Percentiles rank a stretch among this genome's conserved stretches.
Evolutionary conservation across 1,139 yeast species (phyloP).

Genomic region (Saccharomyces hybrid): DNA sequence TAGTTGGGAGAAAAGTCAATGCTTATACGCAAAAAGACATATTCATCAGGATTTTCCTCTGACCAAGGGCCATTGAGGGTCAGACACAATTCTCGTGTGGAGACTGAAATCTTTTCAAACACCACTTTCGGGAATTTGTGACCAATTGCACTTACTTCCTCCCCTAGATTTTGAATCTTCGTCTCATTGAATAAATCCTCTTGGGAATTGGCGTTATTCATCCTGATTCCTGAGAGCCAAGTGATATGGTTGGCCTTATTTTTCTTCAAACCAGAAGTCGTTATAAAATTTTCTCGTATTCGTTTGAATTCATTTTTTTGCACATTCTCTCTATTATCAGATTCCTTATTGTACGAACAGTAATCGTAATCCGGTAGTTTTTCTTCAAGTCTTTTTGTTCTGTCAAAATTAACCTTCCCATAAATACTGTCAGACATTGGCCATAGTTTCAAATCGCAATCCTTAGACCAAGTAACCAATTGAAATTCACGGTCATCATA

Average conservation of each 20-base stretch:
- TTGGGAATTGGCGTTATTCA: slow-evolving; percentile 33
- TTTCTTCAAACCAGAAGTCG: slow-evolving; percentile 32
- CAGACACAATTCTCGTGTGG: slow-evolving; percentile 70
- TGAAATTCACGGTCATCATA: slow-evolving; percentile 74
- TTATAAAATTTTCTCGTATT: slow-evolving; percentile 34
- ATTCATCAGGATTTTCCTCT: slow-evolving; percentile 38
- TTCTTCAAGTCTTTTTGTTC: slow-evolving; percentile 35
- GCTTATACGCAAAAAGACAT: slow-evolving; percentile 63
- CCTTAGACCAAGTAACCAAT: slow-evolving; percentile 89
- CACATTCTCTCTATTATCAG: slow-evolving; percentile 23
- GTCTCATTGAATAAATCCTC: slow-evolving; percentile 41
- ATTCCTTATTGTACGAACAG: slow-evolving; percentile 46
- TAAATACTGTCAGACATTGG: slow-evolving; percentile 56
- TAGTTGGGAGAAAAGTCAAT: slow-evolving; percentile 63
- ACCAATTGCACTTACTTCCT: slow-evolving; percentile 84
- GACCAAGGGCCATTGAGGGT: slow-evolving; percentile 74
- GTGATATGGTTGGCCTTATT: slow-evolving; percentile 60
- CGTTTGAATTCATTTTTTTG: slow-evolving; percentile 19
- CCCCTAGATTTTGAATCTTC: slow-evolving; percentile 63
- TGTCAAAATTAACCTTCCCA: slow-evolving; percentile 48
- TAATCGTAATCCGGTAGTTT: slow-evolving; percentile 42
- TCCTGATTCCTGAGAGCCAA: slow-evolving; percentile 91
- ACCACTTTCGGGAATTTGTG: slow-evolving; percentile 81
- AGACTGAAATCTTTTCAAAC: slow-evolving; percentile 80
- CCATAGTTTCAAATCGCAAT: slow-evolving; percentile 80